Base-by-base conservation (phyloP, 169 alveolate genomes). In the Cryptosporidium tyzzeri region DNA sequence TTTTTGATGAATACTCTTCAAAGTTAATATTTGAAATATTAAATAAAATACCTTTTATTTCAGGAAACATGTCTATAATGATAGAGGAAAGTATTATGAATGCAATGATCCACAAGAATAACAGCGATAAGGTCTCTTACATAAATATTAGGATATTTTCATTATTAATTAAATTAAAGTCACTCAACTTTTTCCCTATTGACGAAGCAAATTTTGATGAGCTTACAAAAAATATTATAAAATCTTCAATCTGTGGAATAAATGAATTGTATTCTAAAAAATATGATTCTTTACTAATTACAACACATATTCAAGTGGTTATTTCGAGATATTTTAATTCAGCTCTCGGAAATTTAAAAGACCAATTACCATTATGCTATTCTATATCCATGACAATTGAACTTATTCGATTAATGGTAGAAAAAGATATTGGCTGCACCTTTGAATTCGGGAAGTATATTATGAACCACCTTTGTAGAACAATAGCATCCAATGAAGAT, bases 391-490 rank as follows among this genome's bases (percentile, higher is more conserved):
- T 58, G 1, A 44, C 89, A 80, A 59, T 80, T 12, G 74, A 61
- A 39, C 73, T 80, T 41, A 29, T 41, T 41, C 29, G 74, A 59
- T 3, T 35, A 1, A 41, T 80, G 39, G 3, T 80, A 8, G 70
- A 80, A 45, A 5, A 61, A 18, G 48, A 65, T 26, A 23, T 65
- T 21, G 68, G 75, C 29, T 44, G 29, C 31, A 31, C 39, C n/a
- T 80, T 62, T 41, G 89, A 80, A 33, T 80, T 80, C 6, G 89
- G 89, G 21, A 59, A 45, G 21, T 80, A 80, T 80, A 33, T 80
- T 10, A 29, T 80, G 75, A 80, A 62, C 50, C 89, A 80, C 21
- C 45, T 80, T 62, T 80, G 89, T 65, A 80, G 69, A 62, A 62
- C 35, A 37, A n/a, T 65, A 9, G 31, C 50, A n/a, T 7, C 33